Evolutionary conservation across 306 rosid genomes (phyloP).

Genomic region (Morella rubra): DNA sequence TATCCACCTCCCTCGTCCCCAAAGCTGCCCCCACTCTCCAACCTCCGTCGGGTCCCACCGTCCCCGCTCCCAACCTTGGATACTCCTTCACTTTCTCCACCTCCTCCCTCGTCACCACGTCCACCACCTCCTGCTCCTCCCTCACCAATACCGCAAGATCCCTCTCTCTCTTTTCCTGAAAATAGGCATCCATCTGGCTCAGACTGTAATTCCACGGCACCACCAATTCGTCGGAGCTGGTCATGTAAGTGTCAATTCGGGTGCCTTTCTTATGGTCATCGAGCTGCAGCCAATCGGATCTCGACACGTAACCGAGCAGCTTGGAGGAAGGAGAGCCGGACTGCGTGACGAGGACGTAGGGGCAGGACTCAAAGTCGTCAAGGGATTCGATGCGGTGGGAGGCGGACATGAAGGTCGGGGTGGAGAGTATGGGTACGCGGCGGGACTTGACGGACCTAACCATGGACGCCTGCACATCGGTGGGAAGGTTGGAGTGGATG

Average conservation of each 20-base stretch:
- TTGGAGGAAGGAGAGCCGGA: slow-evolving; percentile 43
- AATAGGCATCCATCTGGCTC: neutral
- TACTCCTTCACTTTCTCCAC: slow-evolving; percentile 65
- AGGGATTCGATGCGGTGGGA: slow-evolving; percentile 36
- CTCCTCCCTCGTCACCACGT: slow-evolving; percentile 58
- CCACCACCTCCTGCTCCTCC: slow-evolving; percentile 48
- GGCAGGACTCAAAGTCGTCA: slow-evolving; percentile 46
- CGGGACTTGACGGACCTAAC: slow-evolving; percentile 67
- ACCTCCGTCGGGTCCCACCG: slow-evolving; percentile 67
- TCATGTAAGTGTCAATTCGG: slow-evolving; percentile 51
- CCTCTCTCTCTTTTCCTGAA: neutral
- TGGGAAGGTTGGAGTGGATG: slow-evolving; percentile 56
- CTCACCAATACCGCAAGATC: slow-evolving; percentile 47
- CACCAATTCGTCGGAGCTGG: slow-evolving; percentile 22
- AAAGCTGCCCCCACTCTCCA: slow-evolving; percentile 84
- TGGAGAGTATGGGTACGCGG: slow-evolving; percentile 64
- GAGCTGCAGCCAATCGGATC: slow-evolving; percentile 41
- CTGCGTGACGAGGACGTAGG: slow-evolving; percentile 61
- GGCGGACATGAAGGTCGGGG: slow-evolving; percentile 52
- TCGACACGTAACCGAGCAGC: slow-evolving; percentile 60
- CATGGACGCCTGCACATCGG: slow-evolving; percentile 55
- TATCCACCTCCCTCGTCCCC: slow-evolving; percentile 82
- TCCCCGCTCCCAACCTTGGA: slow-evolving; percentile 63
- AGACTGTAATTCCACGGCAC: slow-evolving; percentile 44
- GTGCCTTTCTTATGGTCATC: slow-evolving; percentile 33